These are phyloP conservation scores for Penicillium fuscoglaucum DNA, from an alignment of 2,329 filamentous ascomycete genomes.

Conservation along the genomic window DNA sequence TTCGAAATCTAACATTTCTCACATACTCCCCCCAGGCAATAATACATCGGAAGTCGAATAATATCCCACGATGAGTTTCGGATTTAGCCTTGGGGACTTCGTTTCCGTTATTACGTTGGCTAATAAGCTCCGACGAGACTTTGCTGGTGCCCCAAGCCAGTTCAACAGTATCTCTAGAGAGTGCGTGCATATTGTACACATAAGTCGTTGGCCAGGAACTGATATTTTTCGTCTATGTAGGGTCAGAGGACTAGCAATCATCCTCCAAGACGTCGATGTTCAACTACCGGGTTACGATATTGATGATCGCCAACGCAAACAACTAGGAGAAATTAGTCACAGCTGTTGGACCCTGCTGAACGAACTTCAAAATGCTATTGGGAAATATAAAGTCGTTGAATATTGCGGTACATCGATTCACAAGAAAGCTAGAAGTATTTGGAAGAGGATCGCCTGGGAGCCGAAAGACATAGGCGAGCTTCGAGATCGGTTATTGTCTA, in stretches of 20 bases:
- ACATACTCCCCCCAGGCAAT: neutral
- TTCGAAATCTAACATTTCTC: neutral
- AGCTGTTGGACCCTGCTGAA: neutral
- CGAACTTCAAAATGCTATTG: neutral
- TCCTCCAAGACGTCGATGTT: neutral
- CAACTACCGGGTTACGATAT: neutral
- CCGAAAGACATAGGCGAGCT: neutral
- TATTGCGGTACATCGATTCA: neutral
- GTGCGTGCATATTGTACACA: neutral
- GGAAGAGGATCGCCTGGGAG: conserved; percentile 3
- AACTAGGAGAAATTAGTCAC: neutral
- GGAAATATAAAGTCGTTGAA: neutral
- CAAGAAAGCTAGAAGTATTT: neutral
- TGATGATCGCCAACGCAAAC: neutral
- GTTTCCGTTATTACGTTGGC: neutral
- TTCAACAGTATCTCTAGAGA: neutral
- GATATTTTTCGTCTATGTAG: neutral
- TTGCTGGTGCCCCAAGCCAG: neutral
- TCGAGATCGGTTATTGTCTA: neutral
- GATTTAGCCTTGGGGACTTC: neutral
- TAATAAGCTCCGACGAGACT: conserved; percentile 1
- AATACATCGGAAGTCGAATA: neutral
- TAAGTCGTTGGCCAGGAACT: neutral
- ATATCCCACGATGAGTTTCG: conserved; percentile 1
- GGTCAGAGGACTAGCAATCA: neutral